A percentile compares a stretch with the other conserved stretches of the same genome.
Conservation (phyloP, 1,284 basidiomycete genomes). For the Malassezia furfur region DNA sequence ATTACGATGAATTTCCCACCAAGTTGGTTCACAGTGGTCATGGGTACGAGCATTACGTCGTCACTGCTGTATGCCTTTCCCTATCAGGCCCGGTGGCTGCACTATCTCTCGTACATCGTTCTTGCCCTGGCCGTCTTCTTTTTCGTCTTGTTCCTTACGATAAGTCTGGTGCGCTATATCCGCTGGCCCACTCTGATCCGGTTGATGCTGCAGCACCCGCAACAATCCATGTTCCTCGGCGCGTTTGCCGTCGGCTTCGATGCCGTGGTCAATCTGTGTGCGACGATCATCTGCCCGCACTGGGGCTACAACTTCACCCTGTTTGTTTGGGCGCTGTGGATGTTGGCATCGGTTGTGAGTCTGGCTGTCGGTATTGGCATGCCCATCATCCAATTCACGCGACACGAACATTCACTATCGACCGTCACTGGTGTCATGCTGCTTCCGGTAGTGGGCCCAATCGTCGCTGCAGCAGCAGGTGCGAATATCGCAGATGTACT, state of each 20-base stretch:
- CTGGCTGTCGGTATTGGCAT: slow-evolving; percentile 58
- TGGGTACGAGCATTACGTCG: slow-evolving; percentile 52
- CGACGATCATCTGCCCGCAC: slow-evolving; percentile 45
- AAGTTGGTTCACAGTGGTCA: slow-evolving; percentile 29
- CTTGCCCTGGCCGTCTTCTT: slow-evolving; percentile 62
- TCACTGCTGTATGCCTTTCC: slow-evolving; percentile 51
- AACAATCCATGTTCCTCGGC: slow-evolving; percentile 61
- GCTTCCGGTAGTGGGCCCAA: slow-evolving; percentile 62
- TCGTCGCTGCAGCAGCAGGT: slow-evolving; percentile 62
- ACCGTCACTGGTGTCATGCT: slow-evolving; percentile 48
- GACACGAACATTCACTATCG: slow-evolving; percentile 57
- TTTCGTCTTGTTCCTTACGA: slow-evolving; percentile 55
- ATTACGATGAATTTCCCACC: slow-evolving; percentile 22
- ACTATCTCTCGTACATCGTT: slow-evolving; percentile 51
- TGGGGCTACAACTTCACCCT: slow-evolving; percentile 57
- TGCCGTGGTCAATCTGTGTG: slow-evolving; percentile 59
- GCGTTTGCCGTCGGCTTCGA: slow-evolving; percentile 62
- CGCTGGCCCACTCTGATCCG: slow-evolving; percentile 56
- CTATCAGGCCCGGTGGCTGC: slow-evolving; percentile 50
- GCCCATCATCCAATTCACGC: slow-evolving; percentile 60
- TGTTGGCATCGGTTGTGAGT: slow-evolving; percentile 59
- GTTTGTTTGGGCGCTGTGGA: slow-evolving; percentile 65
- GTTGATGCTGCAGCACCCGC: slow-evolving; percentile 57
- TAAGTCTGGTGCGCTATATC: slow-evolving; percentile 53
- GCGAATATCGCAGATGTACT: slow-evolving; percentile 56